Evolutionary conservation across 2,329 filamentous ascomycete genomes (phyloP).

Genomic region (Gaeumannomyces sp.): DNA sequence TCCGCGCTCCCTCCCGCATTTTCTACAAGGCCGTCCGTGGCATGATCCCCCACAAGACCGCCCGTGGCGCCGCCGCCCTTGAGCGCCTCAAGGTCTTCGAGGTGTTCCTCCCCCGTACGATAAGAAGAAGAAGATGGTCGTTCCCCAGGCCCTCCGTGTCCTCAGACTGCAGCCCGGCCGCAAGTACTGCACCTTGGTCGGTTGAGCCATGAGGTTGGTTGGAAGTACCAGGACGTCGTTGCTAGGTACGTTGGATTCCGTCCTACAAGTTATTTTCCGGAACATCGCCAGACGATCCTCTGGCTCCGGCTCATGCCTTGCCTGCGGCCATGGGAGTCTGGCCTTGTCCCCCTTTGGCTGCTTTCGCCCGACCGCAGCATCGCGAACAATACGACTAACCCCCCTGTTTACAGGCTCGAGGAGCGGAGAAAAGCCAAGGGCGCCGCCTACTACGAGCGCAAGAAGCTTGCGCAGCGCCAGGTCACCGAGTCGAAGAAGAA

Average conservation of each 20-base stretch:
- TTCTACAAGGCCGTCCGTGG: conserved; percentile 99
- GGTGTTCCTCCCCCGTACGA: conserved; percentile 97
- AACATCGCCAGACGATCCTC: background rate
- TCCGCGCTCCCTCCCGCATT: conserved; percentile 97
- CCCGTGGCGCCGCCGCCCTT: conserved; percentile 90
- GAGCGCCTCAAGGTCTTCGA: conserved; percentile 99
- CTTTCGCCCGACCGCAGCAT: background rate
- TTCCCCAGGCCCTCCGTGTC: conserved; percentile 95
- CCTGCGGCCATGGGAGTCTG: conserved; percentile 11
- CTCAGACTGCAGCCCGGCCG: conserved; percentile 96
- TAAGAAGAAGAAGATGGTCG: conserved; percentile 99
- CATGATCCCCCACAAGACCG: conserved; percentile 99
- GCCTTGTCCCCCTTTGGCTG: background rate
- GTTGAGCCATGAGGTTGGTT: conserved; percentile 98
- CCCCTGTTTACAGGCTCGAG: conserved; percentile 71
- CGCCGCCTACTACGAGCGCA: conserved; percentile 98
- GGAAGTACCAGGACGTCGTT: conserved; percentile 99
- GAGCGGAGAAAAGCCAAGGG: conserved; percentile 99
- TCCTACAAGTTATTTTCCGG: background rate
- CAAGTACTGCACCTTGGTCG: conserved; percentile 99
- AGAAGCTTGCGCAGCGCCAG: conserved; percentile 93
- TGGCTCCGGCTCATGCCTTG: conserved; percentile 15
- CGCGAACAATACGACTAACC: conserved; percentile 11
- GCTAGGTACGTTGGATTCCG: conserved; percentile 64
- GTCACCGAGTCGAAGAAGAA: conserved; percentile 89